Base-by-base conservation (phyloP, 352 stramenopile genomes). In the Globisporangium radiosum region DNA sequence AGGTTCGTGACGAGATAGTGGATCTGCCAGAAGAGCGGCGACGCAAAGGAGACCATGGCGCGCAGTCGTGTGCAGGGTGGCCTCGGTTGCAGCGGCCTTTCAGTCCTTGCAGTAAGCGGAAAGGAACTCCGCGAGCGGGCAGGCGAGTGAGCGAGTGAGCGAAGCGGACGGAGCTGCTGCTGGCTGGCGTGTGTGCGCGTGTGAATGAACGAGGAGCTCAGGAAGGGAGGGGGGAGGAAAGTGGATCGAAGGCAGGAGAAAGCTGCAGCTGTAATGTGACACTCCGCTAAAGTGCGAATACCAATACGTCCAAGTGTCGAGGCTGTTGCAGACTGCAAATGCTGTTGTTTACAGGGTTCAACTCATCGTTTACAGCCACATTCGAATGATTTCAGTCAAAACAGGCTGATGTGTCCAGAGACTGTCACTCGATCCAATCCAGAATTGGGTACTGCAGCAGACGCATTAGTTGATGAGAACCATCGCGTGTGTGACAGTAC, bases 1-100 rank as follows among this genome's bases (percentile, higher is more conserved):
- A 97, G 81, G 71, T 95, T 97, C 39, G 83, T 94, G 40, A 97
- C 87, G 57, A 97, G 73, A 68, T 95, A 96, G 63, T 94, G 90
- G 64, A 97, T 97, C 75, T 97, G 90, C 88, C 87, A 97, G 72
- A 97, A 97, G 43, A 97, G 72, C 62, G 90, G 90, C 70, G 88
- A 96, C 64, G 88, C 87, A 69, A 97, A 96, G 66, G 86, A 94
- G 67, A 93, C 83, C 86, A 95, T 94, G 25, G 25, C 25, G 2
- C 25, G 25, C 25, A 33, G 25, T 47, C 43, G 43, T 47, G 43
- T 5, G 11, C 10, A 13, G 7, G 52, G 52, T 56, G 57, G 2
- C 25, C 45, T 57, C 51, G 52, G 38, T 25, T 52, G 36, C 51
- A 49, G 55, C 54, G 71, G 66, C 57, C 66, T 73, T 56, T 58